Base-by-base conservation (phyloP, 1,284 basidiomycete genomes). In the Ganoderma lucidum region DNA sequence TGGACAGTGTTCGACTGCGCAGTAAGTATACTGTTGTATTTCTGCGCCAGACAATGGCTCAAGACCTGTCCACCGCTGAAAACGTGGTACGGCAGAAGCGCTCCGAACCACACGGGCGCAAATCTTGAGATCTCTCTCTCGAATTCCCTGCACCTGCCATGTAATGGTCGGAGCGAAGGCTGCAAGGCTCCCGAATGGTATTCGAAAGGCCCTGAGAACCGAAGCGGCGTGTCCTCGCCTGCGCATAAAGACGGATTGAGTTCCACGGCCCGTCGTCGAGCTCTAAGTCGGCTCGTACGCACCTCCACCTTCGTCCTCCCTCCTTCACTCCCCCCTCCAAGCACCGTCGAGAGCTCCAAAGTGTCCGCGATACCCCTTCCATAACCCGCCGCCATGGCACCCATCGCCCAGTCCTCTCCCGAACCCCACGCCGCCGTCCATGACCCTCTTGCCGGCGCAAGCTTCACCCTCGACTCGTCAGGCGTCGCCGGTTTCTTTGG, bases 401-500 rank as follows among this genome's bases (percentile, higher is more conserved):
- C 59, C 59, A 28, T 42, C n/a, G 59, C 35, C 9, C 59, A 61
- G 12, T 61, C 59, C n/a, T 6, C n/a, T 41, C 23, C n/a, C 23
- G 39, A 28, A 8, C 59, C 39, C 5, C 10, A 41, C 39, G 59
- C 59, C 10, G 39, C 60, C 6, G 51, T 63, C 44, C 14, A 67
- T 30, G 32, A 65, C 12, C 35, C 66, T 1, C 73, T 71, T 6
- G 61, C 71, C 23, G 44, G 67, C 30, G 42, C 59, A n/a, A 30
- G 45, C 19, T 71, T 74, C 53, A 70, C 73, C 12, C 69, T 74
- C 63, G 70, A 72, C 63, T 74, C 73, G 12, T 71, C 70, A 6
- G 70, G 73, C 30, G 73, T 74, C 51, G 73, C 73, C 4, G 73
- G 73, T 56, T 74, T 74, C 70, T 74, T 74, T 59, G 73, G 73